phyloP scores from a whole-genome alignment of 2,329 filamentous ascomycete genomes.

The Triangularia setosa region DNA sequence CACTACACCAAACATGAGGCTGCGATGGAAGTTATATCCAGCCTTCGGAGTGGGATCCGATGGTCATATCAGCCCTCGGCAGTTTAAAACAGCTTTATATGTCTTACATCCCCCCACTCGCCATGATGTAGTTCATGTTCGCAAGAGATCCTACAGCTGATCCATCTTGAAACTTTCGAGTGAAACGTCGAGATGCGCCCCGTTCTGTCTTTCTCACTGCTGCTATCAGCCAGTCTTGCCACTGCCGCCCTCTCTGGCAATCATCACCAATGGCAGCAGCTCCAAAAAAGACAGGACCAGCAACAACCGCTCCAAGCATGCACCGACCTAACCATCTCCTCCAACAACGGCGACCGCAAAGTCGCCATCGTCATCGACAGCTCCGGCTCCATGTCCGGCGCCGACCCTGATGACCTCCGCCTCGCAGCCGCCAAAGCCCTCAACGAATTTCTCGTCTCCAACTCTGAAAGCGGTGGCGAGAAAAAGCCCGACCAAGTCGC shows the following conservation, averaged over 20 bases:
- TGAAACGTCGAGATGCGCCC: background rate
- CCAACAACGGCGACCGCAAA: constrained; percentile 26
- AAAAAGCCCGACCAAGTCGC: constrained; percentile 24
- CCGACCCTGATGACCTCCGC: constrained; percentile 23
- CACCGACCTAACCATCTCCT: constrained; percentile 15
- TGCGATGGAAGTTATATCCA: too few relatives aligned
- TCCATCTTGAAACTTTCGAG: background rate
- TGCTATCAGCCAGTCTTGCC: background rate
- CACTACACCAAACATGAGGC: too few relatives aligned
- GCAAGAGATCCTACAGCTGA: too few relatives aligned
- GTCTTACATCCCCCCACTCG: too few relatives aligned
- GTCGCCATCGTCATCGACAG: constrained; percentile 28
- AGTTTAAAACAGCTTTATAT: too few relatives aligned
- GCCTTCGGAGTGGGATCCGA: too few relatives aligned
- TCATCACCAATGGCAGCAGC: background rate
- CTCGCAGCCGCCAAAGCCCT: constrained; percentile 23
- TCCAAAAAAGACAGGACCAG: background rate
- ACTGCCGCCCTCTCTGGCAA: background rate
- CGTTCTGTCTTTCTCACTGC: too few relatives aligned
- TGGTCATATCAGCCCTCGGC: too few relatives aligned
- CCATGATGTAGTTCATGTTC: too few relatives aligned
- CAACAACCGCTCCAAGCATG: constrained; percentile 3
- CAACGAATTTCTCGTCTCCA: constrained; percentile 24
- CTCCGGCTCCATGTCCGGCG: constrained; percentile 23
- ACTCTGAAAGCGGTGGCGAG: constrained; percentile 15